Evolutionary conservation across 257 asterid species (phyloP).

Genomic region (Solanum sitiens): DNA sequence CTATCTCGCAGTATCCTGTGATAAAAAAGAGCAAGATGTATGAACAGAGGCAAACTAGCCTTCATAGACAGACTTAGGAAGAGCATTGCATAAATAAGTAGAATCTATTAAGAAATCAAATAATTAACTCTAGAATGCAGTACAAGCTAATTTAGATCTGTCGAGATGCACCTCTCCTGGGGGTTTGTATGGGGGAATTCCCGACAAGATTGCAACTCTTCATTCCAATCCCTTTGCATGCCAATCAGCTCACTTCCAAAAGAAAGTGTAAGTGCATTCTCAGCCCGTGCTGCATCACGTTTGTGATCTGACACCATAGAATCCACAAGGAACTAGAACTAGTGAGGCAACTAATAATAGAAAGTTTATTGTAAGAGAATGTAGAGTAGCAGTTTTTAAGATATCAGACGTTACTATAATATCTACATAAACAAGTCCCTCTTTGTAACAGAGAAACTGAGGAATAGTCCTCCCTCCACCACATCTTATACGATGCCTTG

Average conservation of each 20-base stretch:
- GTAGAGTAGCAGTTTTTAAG: neutral
- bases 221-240: slow-evolving; percentile 99
- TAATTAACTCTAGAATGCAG: neutral
- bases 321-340: neutral
- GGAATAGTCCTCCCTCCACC: neutral
- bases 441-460: neutral
- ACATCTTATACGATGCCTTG: neutral
- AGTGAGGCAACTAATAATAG: neutral
- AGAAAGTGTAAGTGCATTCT: slow-evolving; percentile 66
- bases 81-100: neutral
- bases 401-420: neutral
- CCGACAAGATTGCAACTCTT: slow-evolving; percentile 89
- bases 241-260: slow-evolving; percentile 98
- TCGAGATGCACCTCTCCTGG: slow-evolving; percentile 64
- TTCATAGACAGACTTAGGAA: neutral
- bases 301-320: slow-evolving; percentile 59
- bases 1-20: slow-evolving; percentile 87
- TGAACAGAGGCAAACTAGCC: neutral
- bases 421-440: neutral
- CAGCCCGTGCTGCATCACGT: slow-evolving; percentile 96
- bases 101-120: neutral
- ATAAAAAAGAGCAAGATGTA: neutral
- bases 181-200: slow-evolving; percentile 78
- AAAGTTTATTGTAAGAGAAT: neutral
- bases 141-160: neutral